Base-by-base conservation (phyloP, 2,329 filamentous ascomycete species). In the Diplodia mutila region DNA sequence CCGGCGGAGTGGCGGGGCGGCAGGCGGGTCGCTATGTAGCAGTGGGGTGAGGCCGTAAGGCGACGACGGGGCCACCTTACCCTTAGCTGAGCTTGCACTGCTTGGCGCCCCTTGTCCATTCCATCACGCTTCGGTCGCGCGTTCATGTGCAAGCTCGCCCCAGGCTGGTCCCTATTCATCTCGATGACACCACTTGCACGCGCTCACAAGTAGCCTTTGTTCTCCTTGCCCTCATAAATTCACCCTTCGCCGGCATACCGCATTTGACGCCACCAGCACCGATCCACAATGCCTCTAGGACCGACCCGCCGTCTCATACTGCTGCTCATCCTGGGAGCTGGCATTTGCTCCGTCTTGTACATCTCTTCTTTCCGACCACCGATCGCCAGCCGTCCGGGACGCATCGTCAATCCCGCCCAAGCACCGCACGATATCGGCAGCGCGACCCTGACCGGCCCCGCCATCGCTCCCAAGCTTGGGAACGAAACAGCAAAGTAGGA, bases 391-490 rank as follows among this genome's bases (percentile, higher is more conserved):
- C 61, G 27, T 23, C 61, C 32, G 16, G 48, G 21, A 29, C 23
- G 34, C 49, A 14, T 65, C 25, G 34, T 54, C 32, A 65, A 69
- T 73, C 55, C 42, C 66, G 52, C 29, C 49, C 69, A 70, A 27
- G 69, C 68, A 61, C 70, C 71, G 52, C 48, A 63, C 66, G 70
- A 59, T 49, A 69, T 72, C 25, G 75, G 76, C 67, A 71, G 71
- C 46, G 69, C 75, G 12, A 71, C 75, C 46, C 82, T 93, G 25
- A 83, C 85, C 21, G 91, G 91, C 67, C 87, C 87, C 66, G 89
- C 89, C 3, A 94, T 93, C 73, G 91, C 91, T 61, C 90, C 91
- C 1, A 93, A 92, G 80, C 82, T 95, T 65, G 92, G 91, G 75
- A 95, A 95, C 79, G 91, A 90, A 69, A 95, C 92, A 7, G 83